Percentiles rank a stretch among this genome's conserved stretches.
phyloP scores from a whole-genome alignment of 148 eudicot genomes.

The Camellia japonica region DNA sequence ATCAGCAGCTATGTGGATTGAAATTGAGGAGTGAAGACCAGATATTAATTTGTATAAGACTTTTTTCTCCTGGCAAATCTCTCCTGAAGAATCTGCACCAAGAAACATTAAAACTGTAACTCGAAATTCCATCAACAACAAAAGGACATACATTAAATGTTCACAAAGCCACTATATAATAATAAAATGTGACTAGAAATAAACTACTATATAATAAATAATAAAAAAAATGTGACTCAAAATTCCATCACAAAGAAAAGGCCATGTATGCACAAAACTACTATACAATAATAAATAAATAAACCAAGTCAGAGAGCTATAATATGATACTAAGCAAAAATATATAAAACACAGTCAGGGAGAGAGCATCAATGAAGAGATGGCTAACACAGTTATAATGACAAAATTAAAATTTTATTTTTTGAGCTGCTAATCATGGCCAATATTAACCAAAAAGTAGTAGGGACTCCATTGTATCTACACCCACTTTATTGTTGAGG shows the following conservation, averaged over 20 bases:
- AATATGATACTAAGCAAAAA: neutral
- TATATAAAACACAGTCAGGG: neutral
- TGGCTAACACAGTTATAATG: neutral
- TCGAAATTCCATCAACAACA: neutral
- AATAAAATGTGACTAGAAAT: neutral
- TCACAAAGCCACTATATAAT: neutral
- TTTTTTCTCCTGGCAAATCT: constrained; percentile 85
- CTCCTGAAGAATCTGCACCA: constrained; percentile 70
- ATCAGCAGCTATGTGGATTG: constrained; percentile 83
- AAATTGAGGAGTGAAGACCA: constrained; percentile 92
- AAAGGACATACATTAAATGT: neutral
- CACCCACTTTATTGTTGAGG: neutral
- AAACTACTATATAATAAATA: neutral
- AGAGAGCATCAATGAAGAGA: neutral
- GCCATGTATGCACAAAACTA: neutral
- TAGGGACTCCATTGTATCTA: neutral
- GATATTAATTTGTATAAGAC: constrained; percentile 87
- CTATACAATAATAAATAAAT: neutral
- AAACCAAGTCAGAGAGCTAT: neutral
- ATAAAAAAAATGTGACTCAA: neutral
- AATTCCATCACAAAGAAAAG: no score
- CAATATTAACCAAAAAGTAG: neutral
- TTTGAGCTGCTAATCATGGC: neutral
- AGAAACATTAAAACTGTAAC: neutral
- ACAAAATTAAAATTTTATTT: neutral